Evolutionary conservation across 2,329 filamentous ascomycete genomes (phyloP), one percentile per base, ranked within the genome.

Genomic region (Colletotrichum aenigma): DNA sequence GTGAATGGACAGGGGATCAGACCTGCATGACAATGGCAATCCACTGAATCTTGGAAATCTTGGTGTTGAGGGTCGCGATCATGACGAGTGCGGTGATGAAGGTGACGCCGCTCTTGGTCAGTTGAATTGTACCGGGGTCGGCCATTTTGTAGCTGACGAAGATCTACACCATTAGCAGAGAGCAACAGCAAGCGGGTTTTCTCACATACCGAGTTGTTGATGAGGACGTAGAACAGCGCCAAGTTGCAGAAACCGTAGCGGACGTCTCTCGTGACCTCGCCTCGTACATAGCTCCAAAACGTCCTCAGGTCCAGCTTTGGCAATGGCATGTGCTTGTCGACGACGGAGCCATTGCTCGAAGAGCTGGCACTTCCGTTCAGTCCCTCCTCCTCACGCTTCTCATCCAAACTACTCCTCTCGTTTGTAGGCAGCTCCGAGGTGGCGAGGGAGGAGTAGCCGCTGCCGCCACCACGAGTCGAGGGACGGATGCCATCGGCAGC

Each of bases 141-240:
- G 82, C 81, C 67, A 83, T 75, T 64, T 81, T 81, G 76, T 82
- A 83, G 61, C 80, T 78, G 26, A 82, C 78, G 24, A 83, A 83
- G 21, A 83, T 81, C 81, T 81, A 60, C 7, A 64, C 32, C 12
- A 16, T 80, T 71, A 81, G 78, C 30, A 36, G n/a, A 13, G 24
- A 26, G 32, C 16, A 15, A 55, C 15, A 26, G 9, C 4, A 6
- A 7, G 10, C 10, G 26, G 18, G 12, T 3, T 9, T 16, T 30
- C n/a, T 13, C 5, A 64, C 76, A 61, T 77, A 81, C 80, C 52
- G 78, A 81, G 76, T 83, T 84, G 77, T 84, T 84, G 74, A 84
- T 82, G 28, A 84, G 78, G 7, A 81, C 81, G 75, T 84, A 84
- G 26, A 84, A 79, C 55, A 84, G 75, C 10, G 82, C 82, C 69